phyloP scores from a whole-genome alignment of 371 early-diverging fungal species.

The Chytridiales sp. region DNA sequence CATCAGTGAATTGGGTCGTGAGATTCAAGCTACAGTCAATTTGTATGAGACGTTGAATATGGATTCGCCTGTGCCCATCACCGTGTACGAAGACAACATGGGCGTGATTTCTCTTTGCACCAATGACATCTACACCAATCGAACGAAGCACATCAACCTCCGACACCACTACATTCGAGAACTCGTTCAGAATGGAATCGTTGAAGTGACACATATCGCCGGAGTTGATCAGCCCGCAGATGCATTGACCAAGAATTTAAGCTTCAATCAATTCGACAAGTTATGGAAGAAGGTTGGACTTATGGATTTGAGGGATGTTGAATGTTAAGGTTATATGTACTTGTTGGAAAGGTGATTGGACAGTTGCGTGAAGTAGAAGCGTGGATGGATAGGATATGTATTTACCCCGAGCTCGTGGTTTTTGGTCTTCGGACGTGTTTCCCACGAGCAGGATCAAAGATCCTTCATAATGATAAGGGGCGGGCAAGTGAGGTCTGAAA shows the following conservation, averaged over 20 bases:
- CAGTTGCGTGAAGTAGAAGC: no score
- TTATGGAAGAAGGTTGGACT: no score
- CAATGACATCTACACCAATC: constrained; percentile 13
- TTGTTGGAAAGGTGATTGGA: no score
- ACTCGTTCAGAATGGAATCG: background rate
- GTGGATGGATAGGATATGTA: no score
- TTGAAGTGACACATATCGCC: background rate
- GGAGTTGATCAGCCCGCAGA: background rate
- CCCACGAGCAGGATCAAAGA: no score
- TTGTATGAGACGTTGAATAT: constrained; percentile 7
- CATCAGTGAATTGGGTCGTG: constrained; percentile 16
- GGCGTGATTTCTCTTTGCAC: constrained; percentile 7
- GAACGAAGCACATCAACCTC: constrained; percentile 22
- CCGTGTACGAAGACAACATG: constrained; percentile 21
- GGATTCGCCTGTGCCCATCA: background rate
- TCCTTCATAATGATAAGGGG: no score
- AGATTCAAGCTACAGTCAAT: constrained; percentile 9
- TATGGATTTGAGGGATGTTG: no score
- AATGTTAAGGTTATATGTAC: no score
- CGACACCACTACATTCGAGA: constrained; percentile 21
- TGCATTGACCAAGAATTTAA: constrained; percentile 9
- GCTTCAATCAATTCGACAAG: no score
- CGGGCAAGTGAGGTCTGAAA: no score
- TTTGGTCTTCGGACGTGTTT: no score
- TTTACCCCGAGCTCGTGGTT: no score